Evolutionary conservation across 306 rosid genomes (phyloP), one percentile per base, ranked within the genome.

Genomic region (Cicer chorassanicum): DNA sequence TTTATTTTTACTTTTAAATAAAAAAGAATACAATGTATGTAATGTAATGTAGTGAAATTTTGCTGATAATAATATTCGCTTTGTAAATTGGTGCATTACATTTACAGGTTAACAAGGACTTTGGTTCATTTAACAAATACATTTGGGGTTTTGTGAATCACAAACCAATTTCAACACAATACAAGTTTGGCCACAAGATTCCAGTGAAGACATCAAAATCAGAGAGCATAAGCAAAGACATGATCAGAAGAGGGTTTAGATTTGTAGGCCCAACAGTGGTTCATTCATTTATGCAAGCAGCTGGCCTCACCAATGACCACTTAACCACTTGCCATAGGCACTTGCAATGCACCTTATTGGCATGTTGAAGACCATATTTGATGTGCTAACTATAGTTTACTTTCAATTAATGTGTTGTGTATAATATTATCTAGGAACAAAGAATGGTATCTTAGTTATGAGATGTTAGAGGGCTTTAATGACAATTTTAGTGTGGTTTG

Each of bases 141-240:
- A 79, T 94, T 1, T 94, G 96, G 97, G 96, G 97, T 2, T 92
- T 94, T 85, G 92, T 94, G 43, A 94, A 89, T 83, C 82, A 90
- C 44, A 90, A 89, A 70, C 91, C 93, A 1, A 90, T 94, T 74
- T 90, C 86, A 9, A 90, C 95, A 7, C 96, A 92, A n/a, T 86
- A 92, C 92, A 94, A 90, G 50, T 84, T 89, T 45, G 93, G 95
- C 49, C 84, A 94, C 77, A 94, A 86, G 81, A 87, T 90, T 40
- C 96, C 98, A 68, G 96, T 86, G 77, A 94, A 92, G 92, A 94
- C 97, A 12, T 94, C 99, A 75, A 94, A 94, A 81, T 94, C 99
- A 49, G 99, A 92, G 65, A 85, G 83, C 84, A 92, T 94, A 53
- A 94, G 97, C 90, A 94, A 90, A 73, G 96, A 94, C 85, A 88